Conservation (phyloP, 352 stramenopile species). For the Achlya hypogyna region DNA sequence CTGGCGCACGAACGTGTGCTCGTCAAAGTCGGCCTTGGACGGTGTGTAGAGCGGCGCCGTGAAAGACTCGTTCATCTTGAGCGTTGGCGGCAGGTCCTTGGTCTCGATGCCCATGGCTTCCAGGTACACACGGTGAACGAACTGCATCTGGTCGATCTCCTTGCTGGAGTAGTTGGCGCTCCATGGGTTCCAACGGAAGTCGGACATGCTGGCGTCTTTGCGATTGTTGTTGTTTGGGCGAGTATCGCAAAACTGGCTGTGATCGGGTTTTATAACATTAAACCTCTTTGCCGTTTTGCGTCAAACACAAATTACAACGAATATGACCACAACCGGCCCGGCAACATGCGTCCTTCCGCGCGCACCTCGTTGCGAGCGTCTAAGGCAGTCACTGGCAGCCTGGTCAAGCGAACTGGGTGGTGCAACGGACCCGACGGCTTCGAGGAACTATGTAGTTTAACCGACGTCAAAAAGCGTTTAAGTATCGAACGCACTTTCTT, state of each 20-base stretch:
- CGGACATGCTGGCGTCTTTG: conserved; percentile 4
- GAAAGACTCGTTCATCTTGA: conserved; percentile 81
- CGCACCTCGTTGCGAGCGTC: too few relatives aligned
- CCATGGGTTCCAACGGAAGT: conserved; percentile 70
- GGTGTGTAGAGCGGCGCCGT: conserved; percentile 59
- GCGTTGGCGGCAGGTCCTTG: conserved; percentile 66
- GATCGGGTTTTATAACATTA: background rate
- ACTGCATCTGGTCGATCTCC: conserved; percentile 77
- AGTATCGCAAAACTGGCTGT: background rate
- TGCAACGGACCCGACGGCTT: too few relatives aligned
- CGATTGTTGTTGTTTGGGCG: background rate
- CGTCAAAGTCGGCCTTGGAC: conserved; percentile 70
- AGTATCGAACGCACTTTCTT: too few relatives aligned
- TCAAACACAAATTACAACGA: too few relatives aligned
- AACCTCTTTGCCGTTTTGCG: too few relatives aligned
- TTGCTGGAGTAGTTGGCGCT: conserved; percentile 75
- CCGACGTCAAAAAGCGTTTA: too few relatives aligned
- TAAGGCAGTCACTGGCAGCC: too few relatives aligned
- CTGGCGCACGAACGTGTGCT: conserved; percentile 82
- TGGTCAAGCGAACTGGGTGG: too few relatives aligned
- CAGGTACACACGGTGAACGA: conserved; percentile 76
- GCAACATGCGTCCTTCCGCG: too few relatives aligned
- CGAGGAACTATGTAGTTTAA: too few relatives aligned
- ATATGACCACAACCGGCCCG: too few relatives aligned
- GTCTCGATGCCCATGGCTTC: conserved; percentile 77